These are phyloP conservation scores for Cicer yamashitae DNA, from an alignment of 306 rosid species.

Conservation along the genomic window DNA sequence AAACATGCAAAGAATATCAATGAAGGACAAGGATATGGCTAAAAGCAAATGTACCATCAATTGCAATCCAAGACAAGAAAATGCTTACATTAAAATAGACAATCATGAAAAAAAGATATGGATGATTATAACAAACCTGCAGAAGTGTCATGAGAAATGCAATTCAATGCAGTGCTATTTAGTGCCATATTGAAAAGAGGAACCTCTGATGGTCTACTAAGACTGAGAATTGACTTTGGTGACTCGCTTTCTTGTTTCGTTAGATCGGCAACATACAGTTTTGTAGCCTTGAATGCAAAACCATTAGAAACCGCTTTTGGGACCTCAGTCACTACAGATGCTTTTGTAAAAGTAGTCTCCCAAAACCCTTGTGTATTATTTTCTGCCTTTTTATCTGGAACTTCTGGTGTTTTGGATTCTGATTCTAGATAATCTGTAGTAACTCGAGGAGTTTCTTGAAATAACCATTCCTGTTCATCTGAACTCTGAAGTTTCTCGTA, in stretches of 20 bases:
- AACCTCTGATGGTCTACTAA: constrained; percentile 50
- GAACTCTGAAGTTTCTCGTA: constrained; percentile 58
- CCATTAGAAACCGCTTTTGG: constrained; percentile 56
- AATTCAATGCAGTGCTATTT: constrained; percentile 41
- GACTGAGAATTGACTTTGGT: constrained; percentile 52
- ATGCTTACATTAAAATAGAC: background rate
- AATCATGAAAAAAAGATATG: constrained; percentile 10
- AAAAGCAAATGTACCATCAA: constrained; percentile 24
- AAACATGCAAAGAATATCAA: constrained; percentile 38
- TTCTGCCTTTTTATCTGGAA: constrained; percentile 48
- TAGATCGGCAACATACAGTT: constrained; percentile 40
- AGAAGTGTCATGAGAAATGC: constrained; percentile 40
- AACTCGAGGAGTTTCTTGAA: constrained; percentile 69
- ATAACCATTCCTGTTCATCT: constrained; percentile 67
- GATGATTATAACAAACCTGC: constrained; percentile 58
- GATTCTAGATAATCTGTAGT: constrained; percentile 61
- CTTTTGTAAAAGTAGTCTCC: constrained; percentile 52
- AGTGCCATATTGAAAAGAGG: constrained; percentile 45
- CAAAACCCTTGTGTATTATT: constrained; percentile 47
- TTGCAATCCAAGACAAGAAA: constrained; percentile 15
- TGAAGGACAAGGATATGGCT: constrained; percentile 19
- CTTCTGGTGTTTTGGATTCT: constrained; percentile 41
- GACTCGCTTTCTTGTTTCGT: constrained; percentile 49
- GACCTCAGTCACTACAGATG: constrained; percentile 52
- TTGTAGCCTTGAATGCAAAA: constrained; percentile 42